Conservation (phyloP, 2,329 filamentous ascomycete species). For the Orbilia oligospora region DNA sequence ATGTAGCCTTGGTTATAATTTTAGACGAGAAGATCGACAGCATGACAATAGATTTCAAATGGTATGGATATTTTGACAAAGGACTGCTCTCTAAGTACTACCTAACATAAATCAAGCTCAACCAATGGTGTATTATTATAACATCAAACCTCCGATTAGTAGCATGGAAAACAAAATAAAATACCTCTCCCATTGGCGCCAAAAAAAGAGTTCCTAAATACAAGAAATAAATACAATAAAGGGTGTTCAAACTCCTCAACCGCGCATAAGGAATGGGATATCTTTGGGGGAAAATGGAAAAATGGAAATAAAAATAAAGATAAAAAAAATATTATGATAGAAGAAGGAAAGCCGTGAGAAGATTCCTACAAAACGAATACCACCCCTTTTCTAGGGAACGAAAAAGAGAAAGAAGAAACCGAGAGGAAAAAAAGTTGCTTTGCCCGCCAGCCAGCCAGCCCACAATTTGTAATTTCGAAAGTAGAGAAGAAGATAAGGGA, state of each 20-base stretch:
- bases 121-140: background rate
- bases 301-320: background rate
- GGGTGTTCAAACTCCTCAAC: slow-evolving; percentile 7
- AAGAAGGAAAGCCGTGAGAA: background rate
- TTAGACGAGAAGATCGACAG: too few relatives aligned
- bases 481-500: background rate
- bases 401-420: background rate
- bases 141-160: slow-evolving; percentile 3
- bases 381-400: too few relatives aligned
- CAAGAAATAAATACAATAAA: background rate
- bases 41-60: too few relatives aligned
- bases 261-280: slow-evolving; percentile 17
- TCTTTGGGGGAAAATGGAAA: slow-evolving; percentile 12
- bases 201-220: slow-evolving; percentile 10
- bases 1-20: too few relatives aligned
- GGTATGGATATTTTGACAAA: background rate
- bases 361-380: background rate
- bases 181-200: slow-evolving; percentile 9
- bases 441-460: slow-evolving; percentile 26
- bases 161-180: background rate
- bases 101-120: background rate
- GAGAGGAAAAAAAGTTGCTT: slow-evolving; percentile 18
- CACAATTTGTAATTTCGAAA: slow-evolving; percentile 17
- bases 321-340: too few relatives aligned
- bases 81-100: background rate